Base-by-base conservation (phyloP, 345 rosid species). In the Limnanthes douglasii region DNA sequence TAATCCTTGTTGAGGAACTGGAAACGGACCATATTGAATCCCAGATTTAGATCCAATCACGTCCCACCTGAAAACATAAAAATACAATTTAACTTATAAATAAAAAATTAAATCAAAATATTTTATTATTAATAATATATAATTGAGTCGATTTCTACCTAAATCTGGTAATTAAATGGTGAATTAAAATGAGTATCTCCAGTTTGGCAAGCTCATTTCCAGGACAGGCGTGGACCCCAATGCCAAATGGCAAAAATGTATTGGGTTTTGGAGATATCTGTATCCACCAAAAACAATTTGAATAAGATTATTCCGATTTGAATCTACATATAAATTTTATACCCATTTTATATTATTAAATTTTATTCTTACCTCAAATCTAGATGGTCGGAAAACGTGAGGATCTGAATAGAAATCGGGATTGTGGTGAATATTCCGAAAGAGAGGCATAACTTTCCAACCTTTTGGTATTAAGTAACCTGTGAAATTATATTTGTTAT, bases 371-470 rank as follows among this genome's bases (percentile, higher is more conserved):
- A 83, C 98, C 98, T 84, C 68, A 41, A 84, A 90, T 52, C 95
- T 77, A 18, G 86, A 79, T 28, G 95, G 94, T 39, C 80, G 75
- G 52, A 84, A 77, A 32, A 51, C 50, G n/a, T 75, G 62, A 29
- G 98, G 82, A 37, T 80, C 70, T 28, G 86, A 17, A 59, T 76
- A 90, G 41, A 70, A 57, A 18, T 77, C 77, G 9, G 80, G 75
- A 48, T 63, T 72, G 60, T 84, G 86, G 54, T 90, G 98, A 50
- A 84, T 90, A 55, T 77, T 84, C 73, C 98, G 66, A 66, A 90
- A 90, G 32, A 83, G 40, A 46, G 98, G 98, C 95, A 90, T 70
- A 56, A 90, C 98, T 60, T 90, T 90, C 98, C 98, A 90, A 23
- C 98, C 98, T 43, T 74, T 84, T 13, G 98, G 98, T 48, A 90